Conservation (phyloP, 2,329 filamentous ascomycete species). For the Grosmannia penicillata region DNA sequence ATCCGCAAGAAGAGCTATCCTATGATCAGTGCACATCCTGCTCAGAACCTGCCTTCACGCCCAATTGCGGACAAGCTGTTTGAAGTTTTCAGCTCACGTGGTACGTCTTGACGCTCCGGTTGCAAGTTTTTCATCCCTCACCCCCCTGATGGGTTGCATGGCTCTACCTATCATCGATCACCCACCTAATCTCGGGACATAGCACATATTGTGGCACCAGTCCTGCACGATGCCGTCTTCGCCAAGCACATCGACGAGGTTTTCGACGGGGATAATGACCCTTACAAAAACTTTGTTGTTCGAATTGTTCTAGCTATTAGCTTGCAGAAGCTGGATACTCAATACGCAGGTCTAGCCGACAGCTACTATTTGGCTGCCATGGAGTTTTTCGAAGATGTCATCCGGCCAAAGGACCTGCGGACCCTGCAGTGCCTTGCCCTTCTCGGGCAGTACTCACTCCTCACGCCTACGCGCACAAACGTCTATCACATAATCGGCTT, state of each 20-base stretch:
- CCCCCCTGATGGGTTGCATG: no score
- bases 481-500: conserved; percentile 89
- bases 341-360: conserved; percentile 87
- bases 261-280: conserved; percentile 58
- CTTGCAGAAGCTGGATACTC: conserved; percentile 77
- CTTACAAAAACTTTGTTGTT: conserved; percentile 76
- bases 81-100: conserved; percentile 74
- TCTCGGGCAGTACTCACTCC: conserved; percentile 78
- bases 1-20: conserved; percentile 75
- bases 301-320: conserved; percentile 91
- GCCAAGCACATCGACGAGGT: conserved; percentile 65
- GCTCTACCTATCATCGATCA: not conserved
- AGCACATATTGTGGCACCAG: conserved; percentile 83
- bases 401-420: conserved; percentile 79
- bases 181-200: not conserved
- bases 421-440: conserved; percentile 81
- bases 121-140: not conserved
- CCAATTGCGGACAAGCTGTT: conserved; percentile 64
- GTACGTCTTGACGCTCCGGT: no score
- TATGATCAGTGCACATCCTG: conserved; percentile 73
- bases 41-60: conserved; percentile 57
- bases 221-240: conserved; percentile 72
- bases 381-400: conserved; percentile 65
- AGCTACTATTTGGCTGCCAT: conserved; percentile 89
- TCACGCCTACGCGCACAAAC: conserved; percentile 83